Base-by-base conservation (phyloP, 2,329 filamentous ascomycete species). In the Pyrenochaeta sp. region DNA sequence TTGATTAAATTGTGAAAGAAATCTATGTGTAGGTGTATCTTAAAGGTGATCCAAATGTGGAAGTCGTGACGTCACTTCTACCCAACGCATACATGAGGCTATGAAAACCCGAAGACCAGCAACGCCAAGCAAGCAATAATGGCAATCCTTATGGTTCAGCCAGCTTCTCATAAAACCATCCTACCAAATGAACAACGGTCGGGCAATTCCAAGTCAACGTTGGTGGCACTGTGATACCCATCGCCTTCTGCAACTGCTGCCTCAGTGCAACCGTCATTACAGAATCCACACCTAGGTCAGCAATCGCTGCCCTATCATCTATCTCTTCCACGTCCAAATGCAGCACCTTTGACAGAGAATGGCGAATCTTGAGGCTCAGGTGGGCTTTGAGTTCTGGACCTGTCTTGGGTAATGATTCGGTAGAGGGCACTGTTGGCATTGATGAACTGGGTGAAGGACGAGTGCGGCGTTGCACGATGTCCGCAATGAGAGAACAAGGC, bases 171-270 rank as follows among this genome's bases (percentile, higher is more conserved):
- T 52, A 58, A 47, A 76, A 76, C 74, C 74, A 78, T n/a, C 63
- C 63, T 1, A 75, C 69, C 37, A 79, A 48, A 59, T 75, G 72
- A 3, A 50, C 58, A 1, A 78, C 70, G n/a, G 78, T 79, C 1
- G 77, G 78, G 54, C 73, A 66, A 44, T 65, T 76, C 78, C 78
- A 80, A 1, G 68, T 72, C 45, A 80, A 57, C 3, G 76, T 79
- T 7, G 74, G 76, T 15, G 76, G 75, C 15, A 78, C 69, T 42
- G 71, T 75, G 7, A 78, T 50, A 12, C 66, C 63, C 23, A 78
- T 55, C 3, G 56, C 56, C 31, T 62, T 68, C 61, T 77, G 74
- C 31, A 79, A 56, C 56, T 75, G 65, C 36, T 63, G 60, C 18
- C 77, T 63, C 46, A 79, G 54, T 5, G 59, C 60, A 15, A 77